Percentiles rank a stretch among this genome's conserved stretches.
These are phyloP conservation scores for Trypanosoma vivax DNA, from an alignment of 208 protist species.

Conservation along the genomic window DNA sequence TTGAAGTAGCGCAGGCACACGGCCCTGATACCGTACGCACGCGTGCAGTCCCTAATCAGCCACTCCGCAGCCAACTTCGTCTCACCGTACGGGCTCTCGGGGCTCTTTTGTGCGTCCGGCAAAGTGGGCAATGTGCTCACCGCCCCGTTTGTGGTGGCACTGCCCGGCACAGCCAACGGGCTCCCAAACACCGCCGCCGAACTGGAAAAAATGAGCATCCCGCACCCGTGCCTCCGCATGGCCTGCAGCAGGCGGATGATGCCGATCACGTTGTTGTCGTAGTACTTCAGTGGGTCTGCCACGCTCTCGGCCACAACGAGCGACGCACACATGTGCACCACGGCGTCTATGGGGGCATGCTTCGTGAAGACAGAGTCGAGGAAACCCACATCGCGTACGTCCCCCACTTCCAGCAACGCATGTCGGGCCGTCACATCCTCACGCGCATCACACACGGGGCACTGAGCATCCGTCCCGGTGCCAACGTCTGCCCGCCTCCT, in stretches of 20 bases:
- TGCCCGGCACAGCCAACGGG: no score
- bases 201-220: slow-evolving; percentile 96
- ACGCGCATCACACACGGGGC: neutral
- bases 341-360: slow-evolving; percentile 77
- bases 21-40: slow-evolving; percentile 69
- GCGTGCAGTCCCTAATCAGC: slow-evolving; percentile 86
- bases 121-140: slow-evolving; percentile 48
- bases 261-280: slow-evolving; percentile 95
- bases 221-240: slow-evolving; percentile 88
- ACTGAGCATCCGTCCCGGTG: no score
- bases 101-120: slow-evolving; percentile 43
- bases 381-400: slow-evolving; percentile 74
- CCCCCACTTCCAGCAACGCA: slow-evolving; percentile 66
- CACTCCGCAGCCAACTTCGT: slow-evolving; percentile 91
- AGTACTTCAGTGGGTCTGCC: slow-evolving; percentile 90
- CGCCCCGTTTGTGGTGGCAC: neutral
- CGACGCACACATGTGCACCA: slow-evolving; percentile 94
- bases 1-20: slow-evolving; percentile 98
- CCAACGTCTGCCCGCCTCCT: slow-evolving; percentile 6
- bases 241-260: slow-evolving; percentile 88
- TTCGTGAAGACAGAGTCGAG: slow-evolving; percentile 86
- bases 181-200: slow-evolving; percentile 93
- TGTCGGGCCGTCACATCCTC: slow-evolving; percentile 20
- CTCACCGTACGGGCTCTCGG: slow-evolving; percentile 91
- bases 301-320: slow-evolving; percentile 94